These are phyloP conservation scores for Mortierella antarctica DNA, from an alignment of 192 early-diverging fungal genomes.

Conservation along the genomic window DNA sequence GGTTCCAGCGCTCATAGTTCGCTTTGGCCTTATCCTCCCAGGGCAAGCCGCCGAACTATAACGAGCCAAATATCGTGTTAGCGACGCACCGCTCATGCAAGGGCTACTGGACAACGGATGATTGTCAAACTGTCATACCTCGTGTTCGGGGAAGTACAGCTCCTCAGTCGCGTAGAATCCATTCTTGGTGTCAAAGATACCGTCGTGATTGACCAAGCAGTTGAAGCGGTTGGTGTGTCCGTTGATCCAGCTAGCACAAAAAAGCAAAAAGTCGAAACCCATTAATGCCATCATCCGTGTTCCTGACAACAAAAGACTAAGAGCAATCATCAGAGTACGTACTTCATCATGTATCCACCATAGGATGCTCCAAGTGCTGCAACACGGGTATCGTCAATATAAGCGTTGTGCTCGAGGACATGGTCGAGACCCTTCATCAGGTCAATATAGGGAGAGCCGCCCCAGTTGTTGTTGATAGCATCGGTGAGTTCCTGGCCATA, in stretches of 20 bases:
- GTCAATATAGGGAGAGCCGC: conserved; percentile 78
- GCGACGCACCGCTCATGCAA: not conserved
- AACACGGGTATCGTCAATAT: conserved; percentile 67
- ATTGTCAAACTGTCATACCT: conserved; percentile 46
- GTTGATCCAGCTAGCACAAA: conserved; percentile 72
- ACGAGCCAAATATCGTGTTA: not conserved
- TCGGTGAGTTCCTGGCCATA: conserved; percentile 84
- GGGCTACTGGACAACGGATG: not conserved
- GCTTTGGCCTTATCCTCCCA: conserved; percentile 59
- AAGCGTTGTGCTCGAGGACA: conserved; percentile 61
- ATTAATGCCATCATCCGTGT: not conserved
- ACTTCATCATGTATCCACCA: conserved; percentile 86
- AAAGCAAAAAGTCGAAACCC: not conserved
- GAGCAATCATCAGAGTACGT: not conserved
- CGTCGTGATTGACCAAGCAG: conserved; percentile 78
- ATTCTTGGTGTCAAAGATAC: conserved; percentile 69
- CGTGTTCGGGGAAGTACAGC: conserved; percentile 82
- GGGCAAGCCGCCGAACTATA: conserved; percentile 73
- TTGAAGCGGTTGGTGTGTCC: conserved; percentile 75
- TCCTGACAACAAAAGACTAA: not conserved
- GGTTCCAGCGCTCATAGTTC: conserved; percentile 75
- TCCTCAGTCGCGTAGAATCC: conserved; percentile 82
- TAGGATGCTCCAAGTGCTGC: conserved; percentile 79
- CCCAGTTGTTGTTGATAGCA: conserved; percentile 81
- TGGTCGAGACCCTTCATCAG: conserved; percentile 78